Evolutionary conservation across 1,139 yeast genomes (phyloP), one percentile per base, ranked within the genome.

Genomic region (Blastobotrys indianensis): DNA sequence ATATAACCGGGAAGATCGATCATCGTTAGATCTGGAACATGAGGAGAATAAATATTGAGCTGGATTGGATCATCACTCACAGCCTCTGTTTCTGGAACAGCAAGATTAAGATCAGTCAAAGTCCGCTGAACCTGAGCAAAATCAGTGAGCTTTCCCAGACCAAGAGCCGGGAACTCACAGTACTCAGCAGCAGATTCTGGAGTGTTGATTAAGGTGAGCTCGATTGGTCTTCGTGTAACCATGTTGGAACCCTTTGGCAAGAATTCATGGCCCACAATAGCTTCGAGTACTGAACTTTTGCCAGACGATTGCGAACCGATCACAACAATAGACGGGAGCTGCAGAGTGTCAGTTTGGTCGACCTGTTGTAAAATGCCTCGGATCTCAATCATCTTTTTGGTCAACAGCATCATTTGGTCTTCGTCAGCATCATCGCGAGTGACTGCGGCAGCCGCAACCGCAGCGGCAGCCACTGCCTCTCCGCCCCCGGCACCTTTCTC

Each of bases 301-400:
- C 99, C 99, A 43, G 96, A 86, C 9, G 96, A 85, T 68, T 94
- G 98, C 1, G 98, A 92, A 0, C 99, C 98, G 54, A 94, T 79
- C 1, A 94, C 98, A 13, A 94, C 98, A 56, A 94, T 94, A 0
- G 96, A 85, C 1, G 98, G 98, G 36, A 94, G 70, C 53, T 82
- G 85, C 39, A 92, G 71, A 10, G 86, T 77, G 36, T 87, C 90
- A 4, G 83, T 71, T 51, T 84, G 82, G 59, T 88, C 94, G 15
- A 94, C 79, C 51, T 78, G 80, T 49, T 85, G 77, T 45, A 94
- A 70, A 39, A 92, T 76, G 45, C 82, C 77, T 60, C 97, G 74
- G 49, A 94, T 90, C 63, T 94, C 98, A 58, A 94, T 94, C 98
- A 94, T 94, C 65, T 87, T 95, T 55, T 88, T 79, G 8, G 97